Conservation (phyloP, 345 rosid genomes). For the Gossypium bickii region DNA sequence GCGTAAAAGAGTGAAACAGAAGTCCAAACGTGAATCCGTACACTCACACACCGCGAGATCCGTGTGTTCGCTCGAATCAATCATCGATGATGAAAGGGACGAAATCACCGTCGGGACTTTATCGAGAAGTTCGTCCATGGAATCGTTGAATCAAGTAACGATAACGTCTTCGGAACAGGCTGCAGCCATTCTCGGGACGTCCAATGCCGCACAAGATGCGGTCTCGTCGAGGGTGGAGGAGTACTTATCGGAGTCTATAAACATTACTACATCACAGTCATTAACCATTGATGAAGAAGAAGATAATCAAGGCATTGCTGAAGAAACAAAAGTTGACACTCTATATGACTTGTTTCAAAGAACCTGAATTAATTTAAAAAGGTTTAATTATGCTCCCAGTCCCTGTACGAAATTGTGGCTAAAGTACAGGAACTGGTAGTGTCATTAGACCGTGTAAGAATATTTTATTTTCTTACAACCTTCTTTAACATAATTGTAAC, state of each 20-base stretch:
- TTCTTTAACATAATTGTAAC: neutral
- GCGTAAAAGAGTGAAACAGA: constrained; percentile 79
- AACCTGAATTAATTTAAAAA: constrained; percentile 18
- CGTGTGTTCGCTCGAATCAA: constrained; percentile 67
- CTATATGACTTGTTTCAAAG: constrained; percentile 57
- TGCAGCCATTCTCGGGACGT: constrained; percentile 40
- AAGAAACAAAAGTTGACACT: constrained; percentile 43
- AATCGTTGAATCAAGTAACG: constrained; percentile 59
- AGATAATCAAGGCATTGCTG: constrained; percentile 27
- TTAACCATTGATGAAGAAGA: constrained; percentile 44
- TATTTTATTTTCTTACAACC: neutral
- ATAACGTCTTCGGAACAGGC: constrained; percentile 49
- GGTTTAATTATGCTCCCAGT: too few species aligned
- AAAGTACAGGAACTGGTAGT: too few species aligned
- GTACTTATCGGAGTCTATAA: constrained; percentile 49
- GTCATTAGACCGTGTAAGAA: too few species aligned
- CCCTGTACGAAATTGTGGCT: too few species aligned
- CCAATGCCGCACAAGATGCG: constrained; percentile 29
- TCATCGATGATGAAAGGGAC: constrained; percentile 69
- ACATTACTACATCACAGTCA: constrained; percentile 32
- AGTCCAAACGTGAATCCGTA: constrained; percentile 50
- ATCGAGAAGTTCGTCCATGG: constrained; percentile 64
- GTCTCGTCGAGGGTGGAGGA: constrained; percentile 52
- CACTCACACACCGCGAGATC: constrained; percentile 59
- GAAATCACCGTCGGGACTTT: constrained; percentile 73